Base-by-base conservation (phyloP, 2,329 filamentous ascomycete genomes). In the Hortaea werneckii region DNA sequence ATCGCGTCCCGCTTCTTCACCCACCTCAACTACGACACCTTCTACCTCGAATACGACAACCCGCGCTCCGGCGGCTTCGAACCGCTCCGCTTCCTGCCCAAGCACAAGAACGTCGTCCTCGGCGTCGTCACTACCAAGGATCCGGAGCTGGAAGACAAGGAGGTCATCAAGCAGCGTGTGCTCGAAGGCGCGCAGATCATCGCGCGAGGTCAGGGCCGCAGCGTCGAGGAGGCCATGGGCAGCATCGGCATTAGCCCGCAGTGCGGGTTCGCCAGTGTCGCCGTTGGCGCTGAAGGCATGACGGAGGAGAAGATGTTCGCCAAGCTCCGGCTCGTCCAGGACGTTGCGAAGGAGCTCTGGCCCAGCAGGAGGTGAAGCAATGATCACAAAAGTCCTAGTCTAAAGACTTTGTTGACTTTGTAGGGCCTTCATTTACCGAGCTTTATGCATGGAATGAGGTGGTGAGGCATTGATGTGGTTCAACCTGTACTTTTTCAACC, bases 21-120 rank as follows among this genome's bases (percentile, higher is more conserved):
- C 50, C 57, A 59, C 1, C 58, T 66, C 46, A 61, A 65, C 51
- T 65, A 64, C 48, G 62, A 66, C 50, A 65, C 63, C 29, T 65
- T 65, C 54, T 66, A 66, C 54, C 58, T 66, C 39, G 64, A 66
- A 50, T 66, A 65, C 53, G 64, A 66, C 52, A 65, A 64, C 47
- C 57, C 58, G 13, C 59, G 63, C 20, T 62, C 59, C 29, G 64
- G 64, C 43, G 63, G 63, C 26, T 66, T 66, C 50, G 64, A 65
- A 52, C 64, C 64, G 5, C 55, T 66, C 29, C 59, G 62, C 20
- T 65, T 61, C 56, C 50, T 66, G 44, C 63, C 62, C n/a, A 50
- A 53, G 50, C 56, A 63, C 49, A 66, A 65, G 58, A 65, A 65
- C 48, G 64, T 66, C 35, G 63, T 66, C 29, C 59, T 66, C 12